A percentile compares a stretch with the other conserved stretches of the same genome.
These are phyloP conservation scores for Ascochyta viciae-villosae DNA, from an alignment of 2,329 filamentous ascomycete species.

Conservation along the genomic window DNA sequence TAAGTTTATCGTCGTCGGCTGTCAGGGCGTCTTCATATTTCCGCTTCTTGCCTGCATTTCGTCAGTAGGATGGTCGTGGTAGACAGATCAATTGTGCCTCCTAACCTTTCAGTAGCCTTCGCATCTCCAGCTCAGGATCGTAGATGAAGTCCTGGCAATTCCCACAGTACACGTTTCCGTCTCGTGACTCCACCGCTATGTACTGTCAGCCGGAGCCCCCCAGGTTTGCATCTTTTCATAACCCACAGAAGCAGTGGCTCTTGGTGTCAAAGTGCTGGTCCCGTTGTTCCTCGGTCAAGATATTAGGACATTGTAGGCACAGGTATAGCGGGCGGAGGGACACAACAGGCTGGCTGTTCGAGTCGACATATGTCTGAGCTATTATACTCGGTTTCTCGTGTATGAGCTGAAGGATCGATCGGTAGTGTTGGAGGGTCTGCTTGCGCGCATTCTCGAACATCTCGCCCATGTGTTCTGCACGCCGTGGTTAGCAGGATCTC, in stretches of 20 bases:
- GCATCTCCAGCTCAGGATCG: conserved; percentile 79
- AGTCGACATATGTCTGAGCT: conserved; percentile 64
- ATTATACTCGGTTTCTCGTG: conserved; percentile 71
- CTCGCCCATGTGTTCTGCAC: conserved; percentile 73
- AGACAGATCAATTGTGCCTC: not conserved
- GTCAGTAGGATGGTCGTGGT: conserved; percentile 26
- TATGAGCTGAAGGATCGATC: conserved; percentile 72
- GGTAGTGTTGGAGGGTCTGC: conserved; percentile 74
- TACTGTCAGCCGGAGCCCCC: conserved; percentile 25
- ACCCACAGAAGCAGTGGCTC: conserved; percentile 74
- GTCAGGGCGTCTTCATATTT: conserved; percentile 73
- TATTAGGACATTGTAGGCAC: conserved; percentile 71
- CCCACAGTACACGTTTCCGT: conserved; percentile 78
- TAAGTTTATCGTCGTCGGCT: conserved; percentile 75
- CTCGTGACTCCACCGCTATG: conserved; percentile 77
- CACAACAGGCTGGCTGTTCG: conserved; percentile 65
- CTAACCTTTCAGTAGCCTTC: conserved; percentile 73
- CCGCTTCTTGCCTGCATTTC: conserved; percentile 66
- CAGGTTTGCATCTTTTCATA: conserved; percentile 3
- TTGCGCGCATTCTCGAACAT: conserved; percentile 73
- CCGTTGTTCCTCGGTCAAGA: conserved; percentile 70
- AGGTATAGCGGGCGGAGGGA: conserved; percentile 61
- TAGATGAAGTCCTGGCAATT: conserved; percentile 84
- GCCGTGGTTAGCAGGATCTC: conserved; percentile 26
- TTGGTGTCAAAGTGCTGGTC: conserved; percentile 72